Evolutionary conservation across 192 early-diverging fungal species (phyloP), one percentile per base, ranked within the genome.

Genomic region (Entomortierella chlamydospora): DNA sequence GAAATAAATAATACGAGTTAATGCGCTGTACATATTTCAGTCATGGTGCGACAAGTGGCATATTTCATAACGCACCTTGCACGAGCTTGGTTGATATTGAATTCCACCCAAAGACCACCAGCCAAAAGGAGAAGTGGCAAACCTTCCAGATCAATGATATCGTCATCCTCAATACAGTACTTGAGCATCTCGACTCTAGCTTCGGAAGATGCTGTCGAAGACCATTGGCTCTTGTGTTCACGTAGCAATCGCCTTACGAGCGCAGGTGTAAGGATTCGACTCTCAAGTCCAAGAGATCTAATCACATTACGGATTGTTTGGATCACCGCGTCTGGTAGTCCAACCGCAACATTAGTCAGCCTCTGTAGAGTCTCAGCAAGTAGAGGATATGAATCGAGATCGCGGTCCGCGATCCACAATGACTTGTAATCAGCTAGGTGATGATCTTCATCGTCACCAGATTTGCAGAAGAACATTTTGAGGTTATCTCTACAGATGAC

Each of bases 41-140:
- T n/a, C n/a, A n/a, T n/a, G n/a, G n/a, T 37, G 34, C n/a, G n/a
- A n/a, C n/a, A n/a, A n/a, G 34, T 37, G 34, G 34, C 34, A n/a
- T n/a, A n/a, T n/a, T 41, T 13, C 6, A 41, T 41, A 6, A 29
- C 42, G 37, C 57, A 72, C 71, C 62, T 39, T 2, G 29, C 30
- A 23, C 8, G 0, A 5, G 45, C 56, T 0, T 47, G 23, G 2
- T 59, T 12, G 22, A 30, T 23, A 6, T 15, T 22, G 57, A 73
- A 73, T 15, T 73, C 62, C 9, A 59, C 71, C 71, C 71, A 73
- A 15, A 33, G 17, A 1, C 29, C 62, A 5, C 53, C 56, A 29
- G 56, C n/a, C 71, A 22, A 73, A 1, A 55, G 71, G 7, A 73
- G 56, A 2, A 73, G n/a, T 12, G 71, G 71, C 4, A 73, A 41